Evolutionary conservation across 2,329 filamentous ascomycete genomes (phyloP).

Genomic region (Verticillium nubilum): DNA sequence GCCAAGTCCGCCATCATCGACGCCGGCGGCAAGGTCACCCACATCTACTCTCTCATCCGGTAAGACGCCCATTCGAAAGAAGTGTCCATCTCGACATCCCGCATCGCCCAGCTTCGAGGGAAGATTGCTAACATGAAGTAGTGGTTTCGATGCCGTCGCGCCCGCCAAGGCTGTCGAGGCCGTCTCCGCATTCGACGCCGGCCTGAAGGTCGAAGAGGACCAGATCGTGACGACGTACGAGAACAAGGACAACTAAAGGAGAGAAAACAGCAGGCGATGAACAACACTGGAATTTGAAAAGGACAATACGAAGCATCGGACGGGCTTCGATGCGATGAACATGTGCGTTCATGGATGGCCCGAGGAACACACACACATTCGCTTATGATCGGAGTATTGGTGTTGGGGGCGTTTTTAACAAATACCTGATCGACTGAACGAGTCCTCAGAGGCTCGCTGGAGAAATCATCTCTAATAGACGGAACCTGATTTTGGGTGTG

Average conservation of each 20-base stretch:
- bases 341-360: neutral
- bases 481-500: neutral
- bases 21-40: conserved; percentile 72
- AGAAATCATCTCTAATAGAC: neutral
- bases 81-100: neutral
- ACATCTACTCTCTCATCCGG: conserved; percentile 66
- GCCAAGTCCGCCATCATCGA: conserved; percentile 67
- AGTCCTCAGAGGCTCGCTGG: neutral
- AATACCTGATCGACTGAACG: neutral
- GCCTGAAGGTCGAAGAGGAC: conserved; percentile 67
- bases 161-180: conserved; percentile 63
- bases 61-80: conserved; percentile 32
- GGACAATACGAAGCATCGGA: neutral
- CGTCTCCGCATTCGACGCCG: conserved; percentile 54
- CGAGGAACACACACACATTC: neutral
- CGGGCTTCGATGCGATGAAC: neutral
- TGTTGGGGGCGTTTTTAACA: neutral
- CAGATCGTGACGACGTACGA: conserved; percentile 49
- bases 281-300: neutral
- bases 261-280: neutral
- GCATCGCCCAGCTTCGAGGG: neutral
- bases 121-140: conserved; percentile 24
- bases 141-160: conserved; percentile 72
- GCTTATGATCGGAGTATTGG: neutral
- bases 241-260: neutral